phyloP scores from a whole-genome alignment of 2,329 filamentous ascomycete genomes.

The Colletotrichum lupini region DNA sequence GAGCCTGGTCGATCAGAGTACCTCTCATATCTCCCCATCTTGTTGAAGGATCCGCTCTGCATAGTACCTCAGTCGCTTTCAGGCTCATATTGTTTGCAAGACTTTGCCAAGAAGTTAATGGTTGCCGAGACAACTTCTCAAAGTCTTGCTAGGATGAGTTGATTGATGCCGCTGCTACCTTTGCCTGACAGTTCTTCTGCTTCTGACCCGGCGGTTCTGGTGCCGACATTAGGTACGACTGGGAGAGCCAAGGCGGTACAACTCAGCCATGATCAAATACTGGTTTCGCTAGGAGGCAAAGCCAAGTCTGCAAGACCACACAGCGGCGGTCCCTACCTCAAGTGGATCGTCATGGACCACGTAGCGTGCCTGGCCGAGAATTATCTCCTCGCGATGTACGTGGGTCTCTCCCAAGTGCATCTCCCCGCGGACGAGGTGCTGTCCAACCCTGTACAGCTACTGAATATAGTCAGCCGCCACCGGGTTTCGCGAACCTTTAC shows the following conservation, averaged over 20 bases:
- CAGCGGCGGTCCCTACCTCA: background rate
- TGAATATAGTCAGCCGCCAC: background rate
- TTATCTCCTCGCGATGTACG: background rate
- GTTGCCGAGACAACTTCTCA: background rate
- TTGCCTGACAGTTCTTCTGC: rapidly evolving
- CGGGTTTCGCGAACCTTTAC: background rate
- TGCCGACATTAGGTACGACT: background rate
- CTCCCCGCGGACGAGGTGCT: background rate
- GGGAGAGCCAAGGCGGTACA: background rate
- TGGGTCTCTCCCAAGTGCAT: background rate
- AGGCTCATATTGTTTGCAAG: background rate
- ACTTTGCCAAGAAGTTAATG: background rate
- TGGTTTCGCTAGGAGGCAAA: background rate
- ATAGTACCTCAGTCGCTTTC: background rate
- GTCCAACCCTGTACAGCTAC: background rate
- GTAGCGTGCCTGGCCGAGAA: background rate
- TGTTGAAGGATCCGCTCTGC: background rate
- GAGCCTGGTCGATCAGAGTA: background rate
- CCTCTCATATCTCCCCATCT: background rate
- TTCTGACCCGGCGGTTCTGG: background rate
- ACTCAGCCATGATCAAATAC: background rate
- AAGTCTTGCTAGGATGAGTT: background rate
- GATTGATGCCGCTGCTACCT: background rate
- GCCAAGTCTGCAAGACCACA: background rate
- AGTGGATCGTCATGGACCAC: background rate